Base-by-base conservation (phyloP, 1,284 basidiomycete species). In the Trichosporon sp. region DNA sequence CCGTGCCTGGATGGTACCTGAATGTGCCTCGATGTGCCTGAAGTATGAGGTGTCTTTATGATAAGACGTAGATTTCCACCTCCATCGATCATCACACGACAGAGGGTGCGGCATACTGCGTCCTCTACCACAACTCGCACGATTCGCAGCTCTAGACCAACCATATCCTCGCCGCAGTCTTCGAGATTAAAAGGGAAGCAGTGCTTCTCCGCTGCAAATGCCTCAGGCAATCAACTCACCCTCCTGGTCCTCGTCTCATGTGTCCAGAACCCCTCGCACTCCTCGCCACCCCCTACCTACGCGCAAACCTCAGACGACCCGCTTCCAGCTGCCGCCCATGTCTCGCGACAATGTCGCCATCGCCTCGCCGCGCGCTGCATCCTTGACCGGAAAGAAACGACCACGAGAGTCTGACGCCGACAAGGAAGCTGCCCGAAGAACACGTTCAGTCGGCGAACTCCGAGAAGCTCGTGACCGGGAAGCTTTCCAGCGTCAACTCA, bases 401-500 rank as follows among this genome's bases (percentile, higher is more conserved):
- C 74, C 75, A 4, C 61, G 77, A 33, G 78, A 78, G 34, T 71
- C 70, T 2, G 74, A 75, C 16, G 69, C 69, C 2, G 63, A 65
- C 27, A 62, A 58, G 14, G 63, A 60, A 9, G 62, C 68, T 21
- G 62, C 71, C 9, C 65, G 79, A 34, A 67, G 79, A 14, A 81
- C 79, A 0, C 79, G 78, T 58, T 76, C 74, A 37, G 72, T 73
- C 4, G 74, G 77, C 14, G 44, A 58, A 36, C 34, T 31, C 16
- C 36, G 32, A 10, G 58, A 56, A 11, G 59, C 61, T 2, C 31
- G 58, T n/a, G 75, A 78, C 64, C 62, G 72, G 31, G 74, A 78
- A 62, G 74, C 75, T 0, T 78, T 79, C 62, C 78, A 81, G 66
- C 65, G 76, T 54, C 75, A 76, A 58, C 69, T 81, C 21, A 80